Evolutionary conservation across 441 rosid species (phyloP), one percentile per base, ranked within the genome.

Genomic region (Adansonia gregorii): DNA sequence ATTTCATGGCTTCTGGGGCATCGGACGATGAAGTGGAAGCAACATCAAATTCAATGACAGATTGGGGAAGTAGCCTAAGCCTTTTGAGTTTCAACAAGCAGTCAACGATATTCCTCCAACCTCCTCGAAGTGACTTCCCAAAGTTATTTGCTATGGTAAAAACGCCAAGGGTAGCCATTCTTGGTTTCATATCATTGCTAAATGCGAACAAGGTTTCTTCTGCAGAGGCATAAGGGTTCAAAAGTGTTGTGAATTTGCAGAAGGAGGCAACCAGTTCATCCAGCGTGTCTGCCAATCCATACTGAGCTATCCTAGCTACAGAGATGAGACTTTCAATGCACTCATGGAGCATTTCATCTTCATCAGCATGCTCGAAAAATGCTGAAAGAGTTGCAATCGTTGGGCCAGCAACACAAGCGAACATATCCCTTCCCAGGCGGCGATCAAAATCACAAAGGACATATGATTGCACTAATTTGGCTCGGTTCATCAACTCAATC

Each of bases 71-170:
- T 63, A 95, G 88, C 84, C 89, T 93, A 61, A 93, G 96, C 85
- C 85, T 92, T 82, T 88, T 93, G 22, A 95, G 91, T 80, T 92
- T 92, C 84, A 93, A 75, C 64, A 93, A 79, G 84, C 98, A 95
- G 20, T 95, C 99, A 67, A 95, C 83, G 39, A 95, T 91, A 78
- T 91, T 92, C 80, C 97, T 92, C 99, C 98, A 95, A 1, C 97
- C 98, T 14, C 89, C 97, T 66, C 89, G 83, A 9, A 95, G 89
- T 0, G 97, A 90, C 65, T 86, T 87, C 1, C 99, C 99, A 1
- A 93, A 95, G 81, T 81, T 87, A 82, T 92, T 93, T 11, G 97
- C 98, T 0, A 92, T 88, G 15, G 93, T 92, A 83, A 95, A 95
- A 73, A 95, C 93, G 0, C 97, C 95, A 6, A 95, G 91, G 19